A percentile compares a stretch with the other conserved stretches of the same genome.
phyloP scores from a whole-genome alignment of 805 yeast genomes.

The Candida berthetii region DNA sequence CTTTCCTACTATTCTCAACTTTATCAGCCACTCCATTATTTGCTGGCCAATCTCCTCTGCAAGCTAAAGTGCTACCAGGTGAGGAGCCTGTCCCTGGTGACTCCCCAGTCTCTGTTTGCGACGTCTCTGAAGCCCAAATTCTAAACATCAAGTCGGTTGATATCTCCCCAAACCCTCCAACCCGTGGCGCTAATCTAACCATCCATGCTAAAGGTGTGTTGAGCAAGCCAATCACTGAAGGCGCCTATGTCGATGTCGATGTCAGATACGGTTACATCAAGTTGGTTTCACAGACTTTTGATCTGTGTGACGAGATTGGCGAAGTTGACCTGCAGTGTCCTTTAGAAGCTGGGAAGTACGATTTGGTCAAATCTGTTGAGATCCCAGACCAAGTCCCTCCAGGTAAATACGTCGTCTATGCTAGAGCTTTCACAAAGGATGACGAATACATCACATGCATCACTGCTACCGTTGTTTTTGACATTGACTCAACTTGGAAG shows the following conservation, averaged over 20 bases:
- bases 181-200: constrained; percentile 76
- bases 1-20: constrained; percentile 1
- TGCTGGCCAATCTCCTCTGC: constrained; percentile 11
- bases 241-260: constrained; percentile 92
- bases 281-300: constrained; percentile 83
- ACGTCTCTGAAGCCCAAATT: constrained; percentile 53
- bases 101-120: constrained; percentile 81
- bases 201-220: constrained; percentile 70
- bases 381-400: constrained; percentile 94
- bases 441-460: constrained; percentile 83
- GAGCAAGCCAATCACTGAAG: constrained; percentile 54
- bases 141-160: constrained; percentile 54
- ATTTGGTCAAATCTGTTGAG: constrained; percentile 64
- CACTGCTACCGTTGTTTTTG: constrained; percentile 55
- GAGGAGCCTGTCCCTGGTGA: constrained; percentile 83
- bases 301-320: constrained; percentile 80
- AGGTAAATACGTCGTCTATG: constrained; percentile 80
- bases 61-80: constrained; percentile 24
- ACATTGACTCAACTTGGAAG: constrained; percentile 23
- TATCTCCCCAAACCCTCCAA: constrained; percentile 84
- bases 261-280: constrained; percentile 91
- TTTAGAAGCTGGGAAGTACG: constrained; percentile 59
- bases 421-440: constrained; percentile 83
- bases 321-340: constrained; percentile 89
- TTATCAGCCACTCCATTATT: constrained; percentile 11